These are phyloP conservation scores for Petunia secreta DNA, from an alignment of 257 asterid genomes.

Conservation along the genomic window DNA sequence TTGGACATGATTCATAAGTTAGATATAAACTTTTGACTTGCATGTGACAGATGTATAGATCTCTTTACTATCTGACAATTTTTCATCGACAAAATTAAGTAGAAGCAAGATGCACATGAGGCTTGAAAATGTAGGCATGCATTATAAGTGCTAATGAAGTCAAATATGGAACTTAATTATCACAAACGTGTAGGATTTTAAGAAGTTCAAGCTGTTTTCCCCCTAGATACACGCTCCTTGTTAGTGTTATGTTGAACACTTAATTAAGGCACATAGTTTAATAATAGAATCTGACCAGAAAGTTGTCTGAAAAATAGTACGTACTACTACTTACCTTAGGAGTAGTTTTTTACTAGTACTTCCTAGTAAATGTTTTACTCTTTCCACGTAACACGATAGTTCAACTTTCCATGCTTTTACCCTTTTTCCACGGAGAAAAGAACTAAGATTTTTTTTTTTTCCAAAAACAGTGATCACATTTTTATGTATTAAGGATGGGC, in stretches of 20 bases:
- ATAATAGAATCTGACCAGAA: not conserved
- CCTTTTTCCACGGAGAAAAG: not conserved
- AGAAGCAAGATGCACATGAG: not conserved
- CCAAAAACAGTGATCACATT: not conserved
- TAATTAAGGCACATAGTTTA: not conserved
- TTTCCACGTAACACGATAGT: not conserved
- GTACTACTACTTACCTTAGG: not conserved
- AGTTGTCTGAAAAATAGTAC: not conserved
- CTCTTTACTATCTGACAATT: not conserved
- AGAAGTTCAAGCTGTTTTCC: not conserved
- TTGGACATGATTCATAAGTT: not conserved
- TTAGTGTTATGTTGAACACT: not conserved
- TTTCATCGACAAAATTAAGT: not conserved
- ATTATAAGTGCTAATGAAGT: not conserved
- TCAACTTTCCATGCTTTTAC: not conserved
- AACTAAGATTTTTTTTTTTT: not conserved
- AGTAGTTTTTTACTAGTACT: no score
- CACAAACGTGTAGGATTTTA: not conserved
- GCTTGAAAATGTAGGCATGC: not conserved
- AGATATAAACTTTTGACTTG: not conserved
- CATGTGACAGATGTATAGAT: not conserved
- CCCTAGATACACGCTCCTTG: not conserved
- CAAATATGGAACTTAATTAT: not conserved
- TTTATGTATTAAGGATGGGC: not conserved
- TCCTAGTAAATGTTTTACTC: not conserved